Base-by-base conservation (phyloP, 2,329 filamentous ascomycete genomes). In the Ophiostoma montium region DNA sequence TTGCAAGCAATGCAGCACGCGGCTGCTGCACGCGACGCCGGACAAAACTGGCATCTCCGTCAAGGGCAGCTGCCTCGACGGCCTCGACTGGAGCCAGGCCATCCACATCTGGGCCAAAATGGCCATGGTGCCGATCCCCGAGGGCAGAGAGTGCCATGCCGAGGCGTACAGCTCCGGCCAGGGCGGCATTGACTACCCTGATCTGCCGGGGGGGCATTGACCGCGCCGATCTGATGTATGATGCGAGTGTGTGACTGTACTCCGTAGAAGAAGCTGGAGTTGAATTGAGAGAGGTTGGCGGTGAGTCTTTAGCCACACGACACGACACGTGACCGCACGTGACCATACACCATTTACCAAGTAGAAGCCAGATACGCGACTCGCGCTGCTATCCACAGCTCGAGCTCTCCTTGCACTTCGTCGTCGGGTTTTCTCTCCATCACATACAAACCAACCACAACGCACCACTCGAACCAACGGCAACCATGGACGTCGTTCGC, bases 31-130 rank as follows among this genome's bases (percentile, higher is more conserved):
- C 63, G 70, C 70, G 5, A 76, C 72, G 11, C 71, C 74, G 2
- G 65, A 70, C 11, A 76, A 80, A 55, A 72, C 74, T 52, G 70
- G 79, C 44, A 72, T 82, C 36, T 76, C 75, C 15, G 71, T 86
- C 42, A 84, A 84, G 59, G 80, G 76, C 11, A 81, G 80, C 36
- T 82, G 80, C 57, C 68, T 86, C 42, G 71, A 78, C 6, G 78
- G 74, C 1, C 64, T 85, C 18, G 72, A 80, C 61, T 78, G 79
- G 75, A 66, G 61, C 12, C 65, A 61, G 3, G 78, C 78, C 27
- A 74, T 76, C 54, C 81, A 86, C 65, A 78, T 85, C 56, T 84
- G 77, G 75, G 80, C 77, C 18, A 77, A 76, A 57, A 72, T 70
- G 38, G 80, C 80, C 55, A 79, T 85, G 69, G 70, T 84, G 16